phyloP scores from a whole-genome alignment of 1,284 basidiomycete genomes.

The Malassezia nana region DNA sequence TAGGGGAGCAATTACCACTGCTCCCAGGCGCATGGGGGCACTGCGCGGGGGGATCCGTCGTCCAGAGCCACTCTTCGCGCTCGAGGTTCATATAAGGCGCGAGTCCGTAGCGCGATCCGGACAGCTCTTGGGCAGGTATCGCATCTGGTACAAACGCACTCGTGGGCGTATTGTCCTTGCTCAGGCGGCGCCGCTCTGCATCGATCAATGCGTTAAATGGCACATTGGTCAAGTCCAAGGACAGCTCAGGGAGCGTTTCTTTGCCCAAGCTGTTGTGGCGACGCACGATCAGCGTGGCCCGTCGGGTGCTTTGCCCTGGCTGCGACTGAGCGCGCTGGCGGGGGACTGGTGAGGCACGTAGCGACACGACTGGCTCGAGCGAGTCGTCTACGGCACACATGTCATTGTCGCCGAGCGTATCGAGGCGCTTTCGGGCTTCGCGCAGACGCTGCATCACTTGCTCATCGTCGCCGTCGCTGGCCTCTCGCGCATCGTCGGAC shows the following conservation, averaged over 20 bases:
- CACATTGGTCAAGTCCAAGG: conserved; percentile 4
- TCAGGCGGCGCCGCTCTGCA: conserved; percentile 11
- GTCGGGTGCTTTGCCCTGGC: not conserved
- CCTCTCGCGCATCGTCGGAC: not conserved
- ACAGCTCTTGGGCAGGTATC: not conserved
- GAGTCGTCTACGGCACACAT: not conserved
- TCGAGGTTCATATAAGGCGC: conserved; percentile 4
- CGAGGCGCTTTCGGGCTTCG: conserved; percentile 8
- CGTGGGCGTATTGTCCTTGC: not conserved
- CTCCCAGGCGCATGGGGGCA: not conserved
- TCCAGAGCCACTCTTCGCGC: conserved; percentile 15
- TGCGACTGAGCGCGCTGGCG: not conserved
- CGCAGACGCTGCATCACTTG: conserved; percentile 13
- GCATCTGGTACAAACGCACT: too few relatives aligned
- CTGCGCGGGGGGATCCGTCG: not conserved
- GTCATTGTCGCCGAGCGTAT: not conserved
- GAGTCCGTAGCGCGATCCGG: conserved; percentile 4
- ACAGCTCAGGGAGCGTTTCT: too few relatives aligned
- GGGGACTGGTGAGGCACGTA: not conserved
- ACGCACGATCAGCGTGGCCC: not conserved
- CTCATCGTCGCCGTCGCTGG: conserved; percentile 8
- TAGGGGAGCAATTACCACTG: not conserved
- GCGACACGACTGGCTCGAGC: not conserved
- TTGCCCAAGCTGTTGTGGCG: not conserved
- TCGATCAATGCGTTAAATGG: conserved; percentile 6